Percentiles rank a stretch among this genome's conserved stretches.
These are phyloP conservation scores for Eucalyptus marginata DNA, from an alignment of 345 rosid genomes.

Conservation along the genomic window DNA sequence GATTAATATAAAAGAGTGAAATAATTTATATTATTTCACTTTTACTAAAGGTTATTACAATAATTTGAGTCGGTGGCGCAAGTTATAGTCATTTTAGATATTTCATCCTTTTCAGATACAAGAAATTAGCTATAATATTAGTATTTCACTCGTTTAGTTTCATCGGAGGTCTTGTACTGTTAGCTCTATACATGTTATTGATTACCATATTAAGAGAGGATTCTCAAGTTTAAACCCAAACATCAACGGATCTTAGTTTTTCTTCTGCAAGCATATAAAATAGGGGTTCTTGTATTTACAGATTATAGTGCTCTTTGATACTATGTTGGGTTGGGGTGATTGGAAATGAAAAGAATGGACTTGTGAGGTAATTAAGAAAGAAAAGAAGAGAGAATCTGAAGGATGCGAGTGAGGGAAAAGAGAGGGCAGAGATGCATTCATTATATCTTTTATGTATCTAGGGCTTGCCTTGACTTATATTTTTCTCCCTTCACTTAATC, in stretches of 20 bases:
- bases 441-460: background rate
- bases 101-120: background rate
- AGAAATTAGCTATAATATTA: too few species aligned
- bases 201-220: background rate
- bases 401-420: background rate
- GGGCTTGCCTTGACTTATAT: background rate
- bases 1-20: background rate
- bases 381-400: background rate
- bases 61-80: background rate
- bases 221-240: background rate
- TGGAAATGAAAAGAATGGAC: background rate
- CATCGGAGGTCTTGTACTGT: background rate
- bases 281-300: background rate
- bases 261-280: background rate
- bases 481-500: background rate
- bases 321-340: background rate
- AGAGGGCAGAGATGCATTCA: background rate
- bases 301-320: background rate
- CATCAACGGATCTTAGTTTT: background rate
- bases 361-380: background rate
- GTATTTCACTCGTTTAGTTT: background rate
- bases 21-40: background rate
- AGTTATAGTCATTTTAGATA: background rate
- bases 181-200: background rate
- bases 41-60: background rate